Evolutionary conservation across 2,329 filamentous ascomycete species (phyloP), one percentile per base, ranked within the genome.

Genomic region (Trichophyton verrucosum): DNA sequence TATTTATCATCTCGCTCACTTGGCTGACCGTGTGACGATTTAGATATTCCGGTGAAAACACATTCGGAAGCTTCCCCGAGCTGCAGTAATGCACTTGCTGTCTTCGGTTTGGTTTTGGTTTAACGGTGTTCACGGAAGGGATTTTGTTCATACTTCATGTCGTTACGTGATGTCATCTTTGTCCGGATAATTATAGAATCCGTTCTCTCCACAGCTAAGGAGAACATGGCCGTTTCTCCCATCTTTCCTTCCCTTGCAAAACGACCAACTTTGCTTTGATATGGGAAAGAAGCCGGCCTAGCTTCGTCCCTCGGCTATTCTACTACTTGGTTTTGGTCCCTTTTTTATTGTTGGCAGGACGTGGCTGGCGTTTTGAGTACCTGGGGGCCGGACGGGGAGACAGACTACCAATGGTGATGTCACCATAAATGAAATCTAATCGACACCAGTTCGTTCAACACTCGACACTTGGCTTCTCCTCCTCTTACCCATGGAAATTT

Each of bases 41-140:
- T 68, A 86, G 84, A 70, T 96, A 96, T 82, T 97, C 92, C 58
- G 94, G 94, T 78, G 94, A 97, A 85, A 99, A 97, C 83, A 99
- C 94, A 60, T 99, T 99, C 73, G 94, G 94, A 36, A 20, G 24
- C 4, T 38, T 6, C 27, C 5, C 30, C n/a, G 57, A 59, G 71
- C 63, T 62, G 60, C 38, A 42, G 42, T 58, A 44, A 27, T 24
- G 24, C 51, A 17, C 9, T 8, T 13, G 22, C 33, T 58, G 15
- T 36, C 22, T 24, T 42, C 38, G 24, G 33, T 27, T 15, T 20
- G 24, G 20, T 27, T 40, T 42, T 15, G 17, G 42, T 44, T 42
- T 58, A 44, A 58, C 42, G 56, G 36, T 46, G 56, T 46, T 58
- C 22, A 44, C 24, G 40, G 33, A 38, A 36, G 40, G 40, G 20